These are phyloP conservation scores for Actinidia arguta DNA, from an alignment of 179 eudicot species.

Conservation along the genomic window DNA sequence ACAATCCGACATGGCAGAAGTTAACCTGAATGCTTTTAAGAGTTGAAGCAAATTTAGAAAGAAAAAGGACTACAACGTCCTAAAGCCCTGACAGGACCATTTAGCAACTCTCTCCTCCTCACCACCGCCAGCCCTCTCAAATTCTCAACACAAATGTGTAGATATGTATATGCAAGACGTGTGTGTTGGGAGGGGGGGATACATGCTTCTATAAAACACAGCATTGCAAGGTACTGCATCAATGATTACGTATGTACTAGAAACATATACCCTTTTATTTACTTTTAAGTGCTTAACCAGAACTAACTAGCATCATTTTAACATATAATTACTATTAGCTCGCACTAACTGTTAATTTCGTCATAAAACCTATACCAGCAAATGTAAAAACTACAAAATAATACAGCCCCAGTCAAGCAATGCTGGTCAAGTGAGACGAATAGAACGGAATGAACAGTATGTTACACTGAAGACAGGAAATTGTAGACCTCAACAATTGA, in stretches of 20 bases:
- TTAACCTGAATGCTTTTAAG: not conserved
- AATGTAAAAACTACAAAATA: not conserved
- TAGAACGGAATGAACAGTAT: slow-evolving; percentile 24
- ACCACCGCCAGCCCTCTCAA: not conserved
- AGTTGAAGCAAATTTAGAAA: not conserved
- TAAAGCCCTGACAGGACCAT: not conserved
- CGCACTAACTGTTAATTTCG: not conserved
- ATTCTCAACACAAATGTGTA: not conserved
- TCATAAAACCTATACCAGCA: slow-evolving; percentile 1
- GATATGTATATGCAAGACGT: not conserved
- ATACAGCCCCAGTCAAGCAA: not conserved
- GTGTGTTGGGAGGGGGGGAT: not conserved
- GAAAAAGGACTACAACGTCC: not conserved
- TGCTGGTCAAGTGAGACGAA: not conserved
- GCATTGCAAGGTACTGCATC: not conserved
- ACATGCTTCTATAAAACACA: not conserved
- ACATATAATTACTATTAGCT: not conserved
- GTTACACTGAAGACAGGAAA: slow-evolving; percentile 42
- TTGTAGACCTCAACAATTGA: slow-evolving; percentile 41
- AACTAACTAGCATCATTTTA: not conserved
- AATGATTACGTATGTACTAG: not conserved
- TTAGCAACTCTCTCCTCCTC: not conserved
- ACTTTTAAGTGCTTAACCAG: not conserved
- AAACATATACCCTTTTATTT: not conserved
- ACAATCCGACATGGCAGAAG: not conserved